Conservation (phyloP, 2,329 filamentous ascomycete species). For the Pseudogymnoascus sp. region DNA sequence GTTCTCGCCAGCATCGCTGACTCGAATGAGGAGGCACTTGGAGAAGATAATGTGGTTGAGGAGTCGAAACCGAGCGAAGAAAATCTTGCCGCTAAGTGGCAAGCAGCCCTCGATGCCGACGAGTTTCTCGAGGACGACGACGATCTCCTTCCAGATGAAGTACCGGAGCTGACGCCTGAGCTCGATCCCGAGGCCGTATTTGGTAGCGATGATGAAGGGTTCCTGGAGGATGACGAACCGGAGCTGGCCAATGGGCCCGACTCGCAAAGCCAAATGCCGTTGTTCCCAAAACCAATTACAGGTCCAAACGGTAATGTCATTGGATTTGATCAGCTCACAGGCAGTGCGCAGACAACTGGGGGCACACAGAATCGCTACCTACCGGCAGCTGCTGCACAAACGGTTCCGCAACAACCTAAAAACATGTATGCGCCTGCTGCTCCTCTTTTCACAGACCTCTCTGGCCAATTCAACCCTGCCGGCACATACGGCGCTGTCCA, state of each 20-base stretch:
- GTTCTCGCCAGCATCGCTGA: slow-evolving; percentile 23
- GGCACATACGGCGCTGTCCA: slow-evolving; percentile 15
- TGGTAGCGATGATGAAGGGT: slow-evolving; percentile 76
- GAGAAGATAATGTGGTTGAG: background rate
- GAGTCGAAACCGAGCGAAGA: slow-evolving; percentile 32
- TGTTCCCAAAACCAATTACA: slow-evolving; percentile 21
- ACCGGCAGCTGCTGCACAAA: slow-evolving; percentile 17
- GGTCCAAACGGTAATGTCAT: slow-evolving; percentile 27
- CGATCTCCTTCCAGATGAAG: slow-evolving; percentile 49
- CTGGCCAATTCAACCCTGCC: slow-evolving; percentile 19
- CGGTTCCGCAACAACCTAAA: slow-evolving; percentile 10
- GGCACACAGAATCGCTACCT: slow-evolving; percentile 22
- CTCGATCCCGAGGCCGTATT: slow-evolving; percentile 59
- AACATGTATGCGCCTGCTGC: slow-evolving; percentile 23
- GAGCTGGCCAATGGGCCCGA: slow-evolving; percentile 18
- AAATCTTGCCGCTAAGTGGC: slow-evolving; percentile 74
- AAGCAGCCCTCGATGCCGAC: slow-evolving; percentile 70
- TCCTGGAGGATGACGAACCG: slow-evolving; percentile 53
- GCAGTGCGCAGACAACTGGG: slow-evolving; percentile 12
- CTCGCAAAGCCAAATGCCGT: slow-evolving; percentile 20
- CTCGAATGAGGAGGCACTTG: slow-evolving; percentile 28
- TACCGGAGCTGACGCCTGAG: slow-evolving; percentile 33
- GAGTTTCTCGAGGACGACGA: slow-evolving; percentile 50
- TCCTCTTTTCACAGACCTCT: slow-evolving; percentile 26
- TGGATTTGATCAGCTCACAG: slow-evolving; percentile 16